phyloP scores from a whole-genome alignment of 2,329 filamentous ascomycete species.

The Aspergillus thermomutatus region DNA sequence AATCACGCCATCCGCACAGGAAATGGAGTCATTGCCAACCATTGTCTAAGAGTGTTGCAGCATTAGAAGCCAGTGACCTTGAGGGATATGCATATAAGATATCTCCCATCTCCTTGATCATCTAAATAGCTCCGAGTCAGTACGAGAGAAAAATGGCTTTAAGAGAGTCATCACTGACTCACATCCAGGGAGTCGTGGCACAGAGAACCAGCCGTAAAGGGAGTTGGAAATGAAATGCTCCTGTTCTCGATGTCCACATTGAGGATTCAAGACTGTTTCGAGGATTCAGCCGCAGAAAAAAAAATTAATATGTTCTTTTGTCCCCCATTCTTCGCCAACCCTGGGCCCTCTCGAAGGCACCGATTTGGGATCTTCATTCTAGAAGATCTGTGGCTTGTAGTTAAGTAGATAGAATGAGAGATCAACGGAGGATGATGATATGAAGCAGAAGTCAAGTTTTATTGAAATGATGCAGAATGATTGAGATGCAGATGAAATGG shows the following conservation, averaged over 20 bases:
- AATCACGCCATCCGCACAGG: background rate
- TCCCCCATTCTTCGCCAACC: background rate
- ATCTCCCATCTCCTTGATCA: background rate
- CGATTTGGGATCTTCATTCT: background rate
- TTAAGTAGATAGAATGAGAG: background rate
- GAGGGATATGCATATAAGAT: background rate
- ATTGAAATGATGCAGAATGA: background rate
- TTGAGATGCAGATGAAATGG: background rate
- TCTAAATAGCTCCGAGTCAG: background rate
- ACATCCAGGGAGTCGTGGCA: background rate
- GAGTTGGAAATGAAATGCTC: background rate
- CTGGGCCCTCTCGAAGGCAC: background rate
- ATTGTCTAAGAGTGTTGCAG: background rate
- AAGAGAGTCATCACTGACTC: background rate
- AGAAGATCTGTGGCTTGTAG: background rate
- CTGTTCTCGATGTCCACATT: background rate
- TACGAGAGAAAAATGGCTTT: background rate
- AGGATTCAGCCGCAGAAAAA: background rate
- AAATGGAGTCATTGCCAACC: background rate
- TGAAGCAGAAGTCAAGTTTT: background rate
- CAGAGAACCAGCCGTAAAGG: background rate
- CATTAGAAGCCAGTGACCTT: background rate
- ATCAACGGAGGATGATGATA: too few species aligned
- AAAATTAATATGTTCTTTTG: background rate
- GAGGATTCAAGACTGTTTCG: too few species aligned